These are phyloP conservation scores for Rhizopus delemar DNA, from an alignment of 371 early-diverging fungal genomes.

Conservation along the genomic window DNA sequence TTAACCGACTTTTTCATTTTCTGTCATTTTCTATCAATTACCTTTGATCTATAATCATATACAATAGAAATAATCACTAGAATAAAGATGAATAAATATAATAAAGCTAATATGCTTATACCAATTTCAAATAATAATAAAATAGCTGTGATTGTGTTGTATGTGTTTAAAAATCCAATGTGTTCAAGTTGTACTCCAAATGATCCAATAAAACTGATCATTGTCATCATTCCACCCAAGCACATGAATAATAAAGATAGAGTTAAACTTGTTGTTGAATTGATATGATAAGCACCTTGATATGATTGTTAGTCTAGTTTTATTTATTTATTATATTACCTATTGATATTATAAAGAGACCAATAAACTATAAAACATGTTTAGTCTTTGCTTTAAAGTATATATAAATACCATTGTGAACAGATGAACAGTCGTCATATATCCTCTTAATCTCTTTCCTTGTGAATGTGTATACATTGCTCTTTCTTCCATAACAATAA, in stretches of 20 bases:
- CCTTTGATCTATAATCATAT: conserved; percentile 17
- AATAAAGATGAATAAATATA: conserved; percentile 4
- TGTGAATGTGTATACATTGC: conserved; percentile 28
- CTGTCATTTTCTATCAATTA: conserved; percentile 4
- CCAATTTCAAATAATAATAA: conserved; percentile 34
- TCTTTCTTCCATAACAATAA: conserved; percentile 25
- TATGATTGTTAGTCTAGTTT: background rate
- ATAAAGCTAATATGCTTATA: conserved; percentile 9
- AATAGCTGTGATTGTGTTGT: conserved; percentile 34
- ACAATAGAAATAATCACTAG: background rate
- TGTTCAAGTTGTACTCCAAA: conserved; percentile 43
- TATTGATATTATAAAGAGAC: conserved; percentile 26
- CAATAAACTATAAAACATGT: conserved; percentile 17
- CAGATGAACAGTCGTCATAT: conserved; percentile 30
- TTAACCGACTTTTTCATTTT: background rate
- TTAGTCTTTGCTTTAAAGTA: background rate
- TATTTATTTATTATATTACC: conserved; percentile 22
- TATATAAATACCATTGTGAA: conserved; percentile 21
- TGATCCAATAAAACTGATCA: conserved; percentile 35
- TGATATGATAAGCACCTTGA: conserved; percentile 41
- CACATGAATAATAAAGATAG: conserved; percentile 21
- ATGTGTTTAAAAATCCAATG: conserved; percentile 35
- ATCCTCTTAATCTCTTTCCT: conserved; percentile 29
- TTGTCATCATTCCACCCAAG: conserved; percentile 28
- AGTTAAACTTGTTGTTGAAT: conserved; percentile 31